Conservation (phyloP, 1,284 basidiomycete species). For the Grifola frondosa region DNA sequence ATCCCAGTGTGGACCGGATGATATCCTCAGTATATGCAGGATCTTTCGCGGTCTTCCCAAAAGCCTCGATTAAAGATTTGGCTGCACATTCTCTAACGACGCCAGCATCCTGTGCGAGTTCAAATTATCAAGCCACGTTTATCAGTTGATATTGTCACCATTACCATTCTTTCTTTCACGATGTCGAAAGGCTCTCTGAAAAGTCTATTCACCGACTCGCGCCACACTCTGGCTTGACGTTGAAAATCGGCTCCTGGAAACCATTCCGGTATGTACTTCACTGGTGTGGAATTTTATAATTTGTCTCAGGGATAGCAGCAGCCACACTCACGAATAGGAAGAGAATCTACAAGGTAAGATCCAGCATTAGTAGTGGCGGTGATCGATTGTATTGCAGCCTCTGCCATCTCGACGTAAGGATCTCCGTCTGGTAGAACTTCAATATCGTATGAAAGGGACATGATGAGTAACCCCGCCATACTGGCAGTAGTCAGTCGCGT, state of each 20-base stretch:
- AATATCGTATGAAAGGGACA: slow-evolving; percentile 29
- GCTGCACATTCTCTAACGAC: slow-evolving; percentile 8
- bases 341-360: slow-evolving; percentile 23
- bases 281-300: slow-evolving; percentile 2
- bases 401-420: slow-evolving; percentile 25
- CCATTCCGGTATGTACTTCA: slow-evolving; percentile 25
- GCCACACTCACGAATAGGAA: slow-evolving; percentile 22
- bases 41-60: slow-evolving; percentile 5
- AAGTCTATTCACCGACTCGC: slow-evolving; percentile 9
- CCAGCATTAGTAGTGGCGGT: slow-evolving; percentile 17
- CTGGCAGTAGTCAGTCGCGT: slow-evolving; percentile 8
- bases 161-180: slow-evolving; percentile 16
- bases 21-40: slow-evolving; percentile 6
- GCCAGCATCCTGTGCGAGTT: slow-evolving; percentile 3
- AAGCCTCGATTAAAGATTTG: slow-evolving; percentile 10
- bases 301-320: not conserved
- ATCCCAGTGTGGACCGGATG: slow-evolving; percentile 12
- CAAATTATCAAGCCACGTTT: not conserved
- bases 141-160: not conserved
- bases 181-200: slow-evolving; percentile 18
- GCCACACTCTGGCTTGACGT: slow-evolving; percentile 21
- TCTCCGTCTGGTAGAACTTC: slow-evolving; percentile 24
- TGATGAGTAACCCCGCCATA: slow-evolving; percentile 23
- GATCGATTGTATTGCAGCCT: slow-evolving; percentile 20
- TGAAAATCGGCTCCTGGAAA: slow-evolving; percentile 29